A percentile compares a stretch with the other conserved stretches of the same genome.
Conservation (phyloP, 495 filamentous ascomycete species). For the Aspergillus kassunensis region DNA sequence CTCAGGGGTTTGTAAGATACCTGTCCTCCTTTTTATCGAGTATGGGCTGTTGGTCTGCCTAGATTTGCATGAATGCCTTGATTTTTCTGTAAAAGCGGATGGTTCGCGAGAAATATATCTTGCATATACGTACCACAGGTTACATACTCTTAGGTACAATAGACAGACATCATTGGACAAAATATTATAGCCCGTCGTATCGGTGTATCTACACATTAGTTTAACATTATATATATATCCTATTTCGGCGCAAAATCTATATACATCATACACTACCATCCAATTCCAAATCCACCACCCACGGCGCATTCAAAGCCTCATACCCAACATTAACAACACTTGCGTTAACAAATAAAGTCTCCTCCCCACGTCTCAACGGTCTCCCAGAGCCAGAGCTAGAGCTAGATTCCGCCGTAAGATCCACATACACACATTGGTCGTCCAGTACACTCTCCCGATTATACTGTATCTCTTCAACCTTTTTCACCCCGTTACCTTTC, state of each 20-base stretch:
- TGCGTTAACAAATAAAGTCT: conserved; percentile 74
- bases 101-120: background rate
- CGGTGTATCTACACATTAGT: too few relatives aligned
- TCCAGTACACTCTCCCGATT: conserved; percentile 41
- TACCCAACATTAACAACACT: conserved; percentile 53
- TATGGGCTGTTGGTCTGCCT: background rate
- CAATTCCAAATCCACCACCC: conserved; percentile 59
- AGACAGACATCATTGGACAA: too few relatives aligned
- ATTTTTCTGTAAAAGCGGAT: background rate
- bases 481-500: conserved; percentile 10
- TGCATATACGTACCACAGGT: too few relatives aligned
- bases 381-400: conserved; percentile 20
- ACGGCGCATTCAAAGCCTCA: conserved; percentile 51
- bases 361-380: conserved; percentile 43
- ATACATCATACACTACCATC: background rate
- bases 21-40: background rate
- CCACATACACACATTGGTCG: conserved; percentile 38
- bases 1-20: conserved; percentile 11
- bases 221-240: background rate
- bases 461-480: background rate
- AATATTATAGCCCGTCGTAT: too few relatives aligned
- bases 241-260: background rate
- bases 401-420: too few relatives aligned
- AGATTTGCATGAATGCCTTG: background rate
- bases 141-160: too few relatives aligned